Base-by-base conservation (phyloP, 2,329 filamentous ascomycete species). In the Pseudogymnoascus sp. region DNA sequence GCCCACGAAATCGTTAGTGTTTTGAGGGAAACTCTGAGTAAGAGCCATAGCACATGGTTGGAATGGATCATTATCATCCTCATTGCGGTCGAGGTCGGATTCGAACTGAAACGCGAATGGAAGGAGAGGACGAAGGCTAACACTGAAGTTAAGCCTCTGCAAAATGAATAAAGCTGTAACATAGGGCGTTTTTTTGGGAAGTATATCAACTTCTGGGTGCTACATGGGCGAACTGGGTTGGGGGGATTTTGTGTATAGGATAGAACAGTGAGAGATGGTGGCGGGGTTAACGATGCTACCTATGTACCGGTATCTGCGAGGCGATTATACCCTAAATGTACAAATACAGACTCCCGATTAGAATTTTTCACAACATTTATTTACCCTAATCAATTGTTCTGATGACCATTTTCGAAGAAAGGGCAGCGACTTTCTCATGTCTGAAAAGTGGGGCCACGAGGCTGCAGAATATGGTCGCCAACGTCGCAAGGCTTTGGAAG, bases 31-130 rank as follows among this genome's bases (percentile, higher is more conserved):
- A 87, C 93, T 73, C 82, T 96, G 63, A 96, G 90, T 73, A 93
- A 97, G 79, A 91, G 91, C 74, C 92, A 97, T 73, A 89, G 91
- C 15, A 85, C 93, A 31, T 82, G 91, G 63, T 80, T 99, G 10
- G 95, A 97, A 77, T 93, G 91, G 89, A 96, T 96, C 70, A 97
- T 99, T 74, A 97, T 99, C 70, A 80, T 90, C 2, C 82, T 99
- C 63, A 99, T 99, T 73, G 86, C 90, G 1, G 89, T 97, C 35
- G 95, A 99, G 77, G 93, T 97, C 13, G 80, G 87, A 10, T 95
- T 97, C 74, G 93, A 96, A 76, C 79, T 97, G 66, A 80, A 90
- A 66, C 80, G 89, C 11, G 64, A 70, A 47, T 73, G 71, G 70
- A 74, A 72, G 44, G 72, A 73, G 36, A 69, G 66, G 38, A 33